Evolutionary conservation across 2,329 filamentous ascomycete genomes (phyloP).

Genomic region (Tolypocladium tropicale): DNA sequence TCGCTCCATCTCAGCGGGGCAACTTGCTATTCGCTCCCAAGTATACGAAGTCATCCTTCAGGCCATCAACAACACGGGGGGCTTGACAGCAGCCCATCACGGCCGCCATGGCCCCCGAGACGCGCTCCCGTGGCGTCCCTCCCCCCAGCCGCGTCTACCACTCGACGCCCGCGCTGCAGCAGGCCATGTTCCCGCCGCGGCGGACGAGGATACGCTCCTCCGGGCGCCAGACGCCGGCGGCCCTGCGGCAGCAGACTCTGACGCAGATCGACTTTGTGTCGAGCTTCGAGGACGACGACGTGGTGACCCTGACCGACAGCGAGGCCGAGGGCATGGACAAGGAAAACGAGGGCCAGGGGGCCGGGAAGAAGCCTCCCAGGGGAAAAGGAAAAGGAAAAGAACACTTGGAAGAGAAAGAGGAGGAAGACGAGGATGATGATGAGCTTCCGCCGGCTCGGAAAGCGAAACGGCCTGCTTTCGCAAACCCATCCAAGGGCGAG

Average conservation of each 20-base stretch:
- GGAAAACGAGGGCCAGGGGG: too few relatives aligned
- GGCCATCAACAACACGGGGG: background rate
- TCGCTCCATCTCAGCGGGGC: background rate
- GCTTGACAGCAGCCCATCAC: background rate
- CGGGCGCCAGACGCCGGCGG: slow-evolving; percentile 14
- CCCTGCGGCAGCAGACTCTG: slow-evolving; percentile 29
- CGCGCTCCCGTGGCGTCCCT: slow-evolving; percentile 25
- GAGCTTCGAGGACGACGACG: slow-evolving; percentile 18
- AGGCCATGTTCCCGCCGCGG: slow-evolving; percentile 27
- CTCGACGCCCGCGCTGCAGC: slow-evolving; percentile 25
- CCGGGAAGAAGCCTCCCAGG: too few relatives aligned
- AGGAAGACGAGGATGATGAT: slow-evolving; percentile 8
- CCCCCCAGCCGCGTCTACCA: slow-evolving; percentile 27
- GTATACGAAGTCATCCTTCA: background rate
- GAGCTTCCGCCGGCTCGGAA: slow-evolving; percentile 13
- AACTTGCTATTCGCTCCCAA: too few relatives aligned
- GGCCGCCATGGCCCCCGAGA: slow-evolving; percentile 23
- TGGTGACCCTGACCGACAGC: slow-evolving; percentile 15
- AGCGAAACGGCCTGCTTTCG: slow-evolving; percentile 9
- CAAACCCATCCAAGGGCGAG: background rate
- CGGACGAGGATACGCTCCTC: slow-evolving; percentile 24
- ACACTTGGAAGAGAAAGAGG: slow-evolving; percentile 1
- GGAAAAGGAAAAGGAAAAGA: background rate
- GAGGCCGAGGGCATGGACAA: slow-evolving; percentile 13
- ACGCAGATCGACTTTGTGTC: slow-evolving; percentile 31